Evolutionary conservation across 495 filamentous ascomycete genomes (phyloP), one percentile per base, ranked within the genome.

Genomic region (Terfezia claveryi): DNA sequence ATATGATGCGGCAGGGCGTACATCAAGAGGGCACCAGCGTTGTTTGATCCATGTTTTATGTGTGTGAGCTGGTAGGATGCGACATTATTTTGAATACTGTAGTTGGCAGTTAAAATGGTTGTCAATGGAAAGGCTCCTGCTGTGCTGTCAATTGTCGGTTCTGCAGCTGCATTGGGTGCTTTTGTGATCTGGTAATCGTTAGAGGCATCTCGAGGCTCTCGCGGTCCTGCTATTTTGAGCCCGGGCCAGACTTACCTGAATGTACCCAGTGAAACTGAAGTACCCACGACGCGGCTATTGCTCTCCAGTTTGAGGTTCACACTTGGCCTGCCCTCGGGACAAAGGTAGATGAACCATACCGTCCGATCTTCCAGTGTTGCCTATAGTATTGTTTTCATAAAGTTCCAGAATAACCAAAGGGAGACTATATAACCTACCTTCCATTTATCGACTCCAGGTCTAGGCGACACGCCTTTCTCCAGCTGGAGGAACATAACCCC

Each of bases 1-100:
- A 83, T 62, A 57, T 95, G 89, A 67, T 98, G 89, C 27, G 88
- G 84, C 56, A 96, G 69, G 41, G 89, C 87, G 58, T 81, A 96
- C 82, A 94, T 93, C 57, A 87, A 69, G 27, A 93, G 69, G 9
- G 70, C 70, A 38, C 57, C 55, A 11, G 70, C 65, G 14, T 14
- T 20, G 20, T 49, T 49, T 20, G 76, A 65, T 9, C 89, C 89
- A 1, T 67, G 73, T 20, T 49, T 49, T 49, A n/a, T 14, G 44
- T n/a, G 14, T 10, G 14, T 14, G 20, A 49, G 20, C 44, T 49
- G 44, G 14, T n/a, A 49, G 14, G 14, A 49, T n/a, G 14, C 44
- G 20, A n/a, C 14, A 6, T 14, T 49, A 14, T 49, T 3, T n/a
- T 32, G 1, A 7, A 32, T 32, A 1, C 1, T 4, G 2, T 32